Percentiles rank a stretch among this genome's conserved stretches.
Evolutionary conservation across 495 filamentous ascomycete genomes (phyloP).

Genomic region (Neurospora sp.): DNA sequence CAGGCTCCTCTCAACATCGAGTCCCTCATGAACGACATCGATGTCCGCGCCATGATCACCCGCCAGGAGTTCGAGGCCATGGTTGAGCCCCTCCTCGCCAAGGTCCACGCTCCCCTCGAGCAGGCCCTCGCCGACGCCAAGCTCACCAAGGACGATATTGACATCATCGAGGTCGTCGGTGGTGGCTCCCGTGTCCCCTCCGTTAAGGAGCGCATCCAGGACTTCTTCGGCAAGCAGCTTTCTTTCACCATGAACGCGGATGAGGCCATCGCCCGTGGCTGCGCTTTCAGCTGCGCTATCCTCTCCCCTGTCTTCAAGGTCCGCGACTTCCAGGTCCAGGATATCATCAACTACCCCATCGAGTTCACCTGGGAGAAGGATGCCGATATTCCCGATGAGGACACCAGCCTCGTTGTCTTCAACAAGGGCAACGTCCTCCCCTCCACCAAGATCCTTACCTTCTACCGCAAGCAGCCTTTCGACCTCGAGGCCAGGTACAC

Average conservation of each 20-base stretch:
- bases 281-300: conserved; percentile 96
- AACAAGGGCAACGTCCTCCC: conserved; percentile 96
- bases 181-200: conserved; percentile 90
- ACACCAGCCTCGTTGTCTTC: conserved; percentile 95
- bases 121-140: conserved; percentile 87
- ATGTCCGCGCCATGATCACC: conserved; percentile 82
- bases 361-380: conserved; percentile 99
- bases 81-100: conserved; percentile 72
- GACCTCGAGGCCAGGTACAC: conserved; percentile 92
- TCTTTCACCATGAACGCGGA: conserved; percentile 98
- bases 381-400: conserved; percentile 95
- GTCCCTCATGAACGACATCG: conserved; percentile 95
- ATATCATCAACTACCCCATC: conserved; percentile 96
- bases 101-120: conserved; percentile 66
- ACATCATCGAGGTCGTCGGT: conserved; percentile 87
- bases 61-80: conserved; percentile 91
- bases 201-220: conserved; percentile 80
- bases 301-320: conserved; percentile 97
- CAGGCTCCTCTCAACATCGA: conserved; percentile 94
- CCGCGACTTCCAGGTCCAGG: conserved; percentile 93
- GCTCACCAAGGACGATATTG: conserved; percentile 83
- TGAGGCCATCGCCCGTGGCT: conserved; percentile 91
- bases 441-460: conserved; percentile 98
- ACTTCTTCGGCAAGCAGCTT: conserved; percentile 83
- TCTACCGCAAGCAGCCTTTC: conserved; percentile 97